Evolutionary conservation across 2,329 filamentous ascomycete genomes (phyloP), one percentile per base, ranked within the genome.

Genomic region (Ascochyta pisi): DNA sequence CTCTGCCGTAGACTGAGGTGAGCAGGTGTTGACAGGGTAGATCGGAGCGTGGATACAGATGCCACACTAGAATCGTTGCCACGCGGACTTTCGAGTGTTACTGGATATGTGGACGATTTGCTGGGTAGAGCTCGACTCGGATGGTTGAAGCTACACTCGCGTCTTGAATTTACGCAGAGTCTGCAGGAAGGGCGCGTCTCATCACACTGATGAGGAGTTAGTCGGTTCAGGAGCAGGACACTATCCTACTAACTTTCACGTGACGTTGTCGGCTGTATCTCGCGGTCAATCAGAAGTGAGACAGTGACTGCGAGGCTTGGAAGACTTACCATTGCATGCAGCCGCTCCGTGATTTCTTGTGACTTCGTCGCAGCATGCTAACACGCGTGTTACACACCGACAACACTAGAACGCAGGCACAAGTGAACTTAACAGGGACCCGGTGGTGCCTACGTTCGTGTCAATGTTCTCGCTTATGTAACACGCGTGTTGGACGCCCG

Each of bases 341-440:
- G 6, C 61, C 62, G 3, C 54, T 54, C 13, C 51, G 46, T 10
- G 64, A 68, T 41, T 68, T 68, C 49, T 57, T 63, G 50, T 68
- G 66, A 37, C 63, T 67, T 6, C 64, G 57, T 6, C 65, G 60
- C 44, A 64, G 57, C 65, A 67, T 67, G 12, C 29, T 40, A 48
- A 61, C 43, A 59, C 59, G 56, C 58, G 57, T 62, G 47, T 60
- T 55, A 53, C 47, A 58, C 58, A 39, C 15, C 22, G 6, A 12
- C 8, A 15, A 16, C 6, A 16, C n/a, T 12, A 12, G 12, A 16
- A 35, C 15, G 33, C 13, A n/a, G n/a, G 6, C 6, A 35, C 13
- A 6, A 16, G 33, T n/a, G 15, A 16, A n/a, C 6, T 35, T 12
- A 35, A 12, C 33, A 16, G 13, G 4, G 33, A 16, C 1, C 15